These are phyloP conservation scores for Erigeron canadensis DNA, from an alignment of 129 eudicot species.

Conservation along the genomic window DNA sequence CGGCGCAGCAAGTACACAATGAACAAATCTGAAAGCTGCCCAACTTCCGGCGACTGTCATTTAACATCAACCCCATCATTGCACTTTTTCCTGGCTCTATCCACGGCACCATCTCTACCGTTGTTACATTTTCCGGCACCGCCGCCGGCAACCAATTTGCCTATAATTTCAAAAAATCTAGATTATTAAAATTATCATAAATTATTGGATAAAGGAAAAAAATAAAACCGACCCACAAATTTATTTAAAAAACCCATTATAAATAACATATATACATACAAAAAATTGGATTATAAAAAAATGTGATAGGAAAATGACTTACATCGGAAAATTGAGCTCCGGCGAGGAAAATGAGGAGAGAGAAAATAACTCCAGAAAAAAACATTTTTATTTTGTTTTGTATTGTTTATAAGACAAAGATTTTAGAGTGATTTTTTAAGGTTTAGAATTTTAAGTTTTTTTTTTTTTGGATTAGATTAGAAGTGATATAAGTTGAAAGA, in stretches of 20 bases:
- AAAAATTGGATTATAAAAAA: background rate
- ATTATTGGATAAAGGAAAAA: background rate
- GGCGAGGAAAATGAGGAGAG: slow-evolving; percentile 29
- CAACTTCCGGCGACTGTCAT: slow-evolving; percentile 66
- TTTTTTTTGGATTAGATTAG: background rate
- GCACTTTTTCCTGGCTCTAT: slow-evolving; percentile 41
- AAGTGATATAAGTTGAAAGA: background rate
- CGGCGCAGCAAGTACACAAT: slow-evolving; percentile 67
- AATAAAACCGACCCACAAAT: background rate
- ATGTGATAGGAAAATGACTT: slow-evolving; percentile 22
- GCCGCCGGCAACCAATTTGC: slow-evolving; percentile 33
- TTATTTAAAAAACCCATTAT: background rate
- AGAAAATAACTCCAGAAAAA: slow-evolving; percentile 5
- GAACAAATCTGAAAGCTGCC: slow-evolving; percentile 81
- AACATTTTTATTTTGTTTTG: slow-evolving; percentile 10
- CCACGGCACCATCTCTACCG: slow-evolving; percentile 54
- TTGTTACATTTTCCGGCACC: slow-evolving; percentile 31
- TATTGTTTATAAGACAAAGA: no score
- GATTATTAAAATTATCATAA: background rate
- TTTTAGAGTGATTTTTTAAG: background rate
- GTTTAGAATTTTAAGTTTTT: background rate
- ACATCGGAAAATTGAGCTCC: slow-evolving; percentile 32
- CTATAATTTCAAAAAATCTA: slow-evolving; percentile 23
- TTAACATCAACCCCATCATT: slow-evolving; percentile 53
- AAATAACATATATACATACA: background rate